Evolutionary conservation across 352 stramenopile species (phyloP).

Genomic region (Plasmopara halstedii): DNA sequence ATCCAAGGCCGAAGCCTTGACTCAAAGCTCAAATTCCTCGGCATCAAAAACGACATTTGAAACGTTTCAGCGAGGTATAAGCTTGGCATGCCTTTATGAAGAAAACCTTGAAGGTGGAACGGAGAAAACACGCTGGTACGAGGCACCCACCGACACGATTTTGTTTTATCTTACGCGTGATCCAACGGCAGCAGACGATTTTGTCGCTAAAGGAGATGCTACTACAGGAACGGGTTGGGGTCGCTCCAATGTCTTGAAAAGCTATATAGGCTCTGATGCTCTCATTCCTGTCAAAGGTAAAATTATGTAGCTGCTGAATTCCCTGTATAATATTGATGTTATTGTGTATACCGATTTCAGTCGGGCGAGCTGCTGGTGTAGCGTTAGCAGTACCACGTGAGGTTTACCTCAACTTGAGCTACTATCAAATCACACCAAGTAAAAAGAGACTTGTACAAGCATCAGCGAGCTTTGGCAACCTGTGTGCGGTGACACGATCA

Average conservation of each 20-base stretch:
- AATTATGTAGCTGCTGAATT: neutral
- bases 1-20: conserved; percentile 10
- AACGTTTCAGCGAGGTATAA: conserved; percentile 57
- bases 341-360: conserved; percentile 10
- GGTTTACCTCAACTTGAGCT: conserved; percentile 70
- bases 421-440: conserved; percentile 65
- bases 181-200: conserved; percentile 46
- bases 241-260: conserved; percentile 36
- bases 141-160: conserved; percentile 57
- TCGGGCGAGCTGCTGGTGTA: conserved; percentile 35
- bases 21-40: conserved; percentile 13
- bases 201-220: conserved; percentile 32
- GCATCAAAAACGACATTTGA: conserved; percentile 4
- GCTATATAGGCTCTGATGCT: conserved; percentile 50
- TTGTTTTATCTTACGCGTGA: conserved; percentile 87
- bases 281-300: conserved; percentile 72
- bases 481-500: conserved; percentile 66
- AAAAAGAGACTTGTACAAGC: conserved; percentile 60
- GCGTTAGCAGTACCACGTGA: conserved; percentile 51
- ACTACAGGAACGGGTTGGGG: conserved; percentile 46
- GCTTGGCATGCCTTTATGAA: conserved; percentile 88
- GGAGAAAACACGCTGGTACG: conserved; percentile 85
- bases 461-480: conserved; percentile 57
- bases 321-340: conserved; percentile 1
- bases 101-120: conserved; percentile 70